Conservation (phyloP, 2,329 filamentous ascomycete genomes). For the Whalleya microplaca region DNA sequence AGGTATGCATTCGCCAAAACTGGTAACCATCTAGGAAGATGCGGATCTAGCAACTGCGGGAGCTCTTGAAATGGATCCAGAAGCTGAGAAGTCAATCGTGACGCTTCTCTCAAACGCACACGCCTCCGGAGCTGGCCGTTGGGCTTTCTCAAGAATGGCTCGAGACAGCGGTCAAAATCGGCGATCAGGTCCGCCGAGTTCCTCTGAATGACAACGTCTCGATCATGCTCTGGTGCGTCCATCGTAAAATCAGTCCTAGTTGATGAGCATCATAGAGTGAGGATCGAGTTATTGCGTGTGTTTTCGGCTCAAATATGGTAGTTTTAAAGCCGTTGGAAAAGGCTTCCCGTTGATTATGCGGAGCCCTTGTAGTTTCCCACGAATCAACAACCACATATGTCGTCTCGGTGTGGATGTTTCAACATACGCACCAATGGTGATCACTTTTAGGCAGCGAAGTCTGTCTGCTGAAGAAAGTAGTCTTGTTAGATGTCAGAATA, state of each 20-base stretch:
- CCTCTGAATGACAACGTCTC: constrained; percentile 65
- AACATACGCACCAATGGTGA: too few species aligned
- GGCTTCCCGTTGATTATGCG: neutral
- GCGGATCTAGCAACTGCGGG: constrained; percentile 87
- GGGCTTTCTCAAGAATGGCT: constrained; percentile 55
- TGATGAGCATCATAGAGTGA: neutral
- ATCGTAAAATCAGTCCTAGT: constrained; percentile 42
- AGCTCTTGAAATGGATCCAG: constrained; percentile 94
- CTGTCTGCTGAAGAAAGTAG: too few species aligned
- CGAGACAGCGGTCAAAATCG: constrained; percentile 60
- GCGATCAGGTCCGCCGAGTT: constrained; percentile 61
- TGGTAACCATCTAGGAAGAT: constrained; percentile 76
- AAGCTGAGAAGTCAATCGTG: constrained; percentile 50
- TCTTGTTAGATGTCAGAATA: too few species aligned
- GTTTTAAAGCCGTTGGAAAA: neutral
- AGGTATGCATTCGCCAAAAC: constrained; percentile 77
- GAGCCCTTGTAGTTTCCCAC: too few species aligned
- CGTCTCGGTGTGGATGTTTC: too few species aligned
- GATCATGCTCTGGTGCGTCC: constrained; percentile 64
- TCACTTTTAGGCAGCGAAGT: too few species aligned
- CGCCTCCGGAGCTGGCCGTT: constrained; percentile 53
- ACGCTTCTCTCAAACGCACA: constrained; percentile 54
- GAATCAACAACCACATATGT: too few species aligned
- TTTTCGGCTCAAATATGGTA: neutral
- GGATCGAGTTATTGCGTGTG: neutral